Base-by-base conservation (phyloP, 75 land plant species). In the Ceratopteris richardii region DNA sequence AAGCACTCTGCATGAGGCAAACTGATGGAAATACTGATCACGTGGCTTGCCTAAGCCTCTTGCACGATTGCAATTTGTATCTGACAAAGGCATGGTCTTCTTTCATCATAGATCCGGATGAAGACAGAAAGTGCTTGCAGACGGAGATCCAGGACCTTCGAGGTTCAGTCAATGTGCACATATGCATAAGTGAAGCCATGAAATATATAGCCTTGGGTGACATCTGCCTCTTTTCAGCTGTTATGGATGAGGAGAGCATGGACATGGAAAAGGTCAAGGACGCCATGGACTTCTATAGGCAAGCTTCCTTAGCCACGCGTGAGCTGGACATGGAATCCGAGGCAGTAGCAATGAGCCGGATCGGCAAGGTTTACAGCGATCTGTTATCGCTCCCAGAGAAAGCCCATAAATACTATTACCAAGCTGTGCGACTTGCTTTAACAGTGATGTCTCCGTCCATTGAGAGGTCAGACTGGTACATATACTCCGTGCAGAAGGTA, bases 261-360 rank as follows among this genome's bases (percentile, higher is more conserved):
- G 20, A 40, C n/a, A 53, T 26, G 66, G 58, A 64, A 14, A 7
- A n/a, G 17, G 47, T 55, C 12, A 29, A 31, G 66, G 58, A 64
- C 16, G 41, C 66, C 2, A 1, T 61, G 31, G 66, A 64, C 18
- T 56, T n/a, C 44, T 64, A 64, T 31, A 29, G 39, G 27, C 58
- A 56, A 19, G 22, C 66, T 12, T 7, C 36, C 10, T 54, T 26
- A 21, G 31, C 43, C 0, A 64, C 27, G 21, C 29, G 37, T 22
- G 40, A 54, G 12, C 29, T 47, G 30, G 58, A 64, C 33, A 54
- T 55, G 24, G 66, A 64, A 21, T 36, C 20, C 30, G 47, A 39
- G 1, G 66, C 44, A 13, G 31, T 64, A 2, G 39, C 58, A 2
- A 4, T 64, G n/a, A 22, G 61, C 44, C 62, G 61, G 20, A 64